A percentile compares a stretch with the other conserved stretches of the same genome.
These are phyloP conservation scores for Calcarisporium arbuscula DNA, from an alignment of 2,329 filamentous ascomycete genomes.

Conservation along the genomic window DNA sequence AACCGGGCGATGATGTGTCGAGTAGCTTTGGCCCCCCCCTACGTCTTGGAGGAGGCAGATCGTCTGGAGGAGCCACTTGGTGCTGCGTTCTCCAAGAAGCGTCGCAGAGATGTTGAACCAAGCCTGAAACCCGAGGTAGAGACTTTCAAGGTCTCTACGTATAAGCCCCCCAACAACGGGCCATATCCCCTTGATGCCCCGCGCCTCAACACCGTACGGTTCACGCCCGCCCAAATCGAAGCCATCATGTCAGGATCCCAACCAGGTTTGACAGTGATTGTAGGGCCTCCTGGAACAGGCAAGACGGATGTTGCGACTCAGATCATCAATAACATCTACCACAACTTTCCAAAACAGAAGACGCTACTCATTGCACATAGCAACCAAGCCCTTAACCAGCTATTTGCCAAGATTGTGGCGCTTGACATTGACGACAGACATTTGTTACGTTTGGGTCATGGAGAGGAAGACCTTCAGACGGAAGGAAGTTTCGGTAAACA, in stretches of 20 bases:
- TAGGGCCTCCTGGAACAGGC: conserved; percentile 91
- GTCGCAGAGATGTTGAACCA: conserved; percentile 71
- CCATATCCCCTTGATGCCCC: conserved; percentile 83
- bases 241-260: conserved; percentile 92
- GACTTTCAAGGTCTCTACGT: conserved; percentile 77
- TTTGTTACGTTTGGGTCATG: conserved; percentile 84
- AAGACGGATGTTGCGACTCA: conserved; percentile 99
- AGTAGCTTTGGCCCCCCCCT: conserved; percentile 80
- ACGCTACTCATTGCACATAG: conserved; percentile 93
- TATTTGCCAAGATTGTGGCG: conserved; percentile 96
- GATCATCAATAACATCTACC: conserved; percentile 98
- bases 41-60: conserved; percentile 66
- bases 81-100: conserved; percentile 71
- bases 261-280: conserved; percentile 86
- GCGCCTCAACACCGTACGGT: conserved; percentile 76
- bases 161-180: conserved; percentile 80
- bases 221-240: conserved; percentile 85
- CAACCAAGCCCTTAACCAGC: conserved; percentile 94
- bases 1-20: conserved; percentile 65
- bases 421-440: conserved; percentile 95
- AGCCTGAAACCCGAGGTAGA: conserved; percentile 56
- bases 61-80: conserved; percentile 44
- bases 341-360: conserved; percentile 90
- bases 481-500: conserved; percentile 88
- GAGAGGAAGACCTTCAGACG: conserved; percentile 87